Evolutionary conservation across 495 filamentous ascomycete species (phyloP).

Genomic region (Neurospora tetraspora): DNA sequence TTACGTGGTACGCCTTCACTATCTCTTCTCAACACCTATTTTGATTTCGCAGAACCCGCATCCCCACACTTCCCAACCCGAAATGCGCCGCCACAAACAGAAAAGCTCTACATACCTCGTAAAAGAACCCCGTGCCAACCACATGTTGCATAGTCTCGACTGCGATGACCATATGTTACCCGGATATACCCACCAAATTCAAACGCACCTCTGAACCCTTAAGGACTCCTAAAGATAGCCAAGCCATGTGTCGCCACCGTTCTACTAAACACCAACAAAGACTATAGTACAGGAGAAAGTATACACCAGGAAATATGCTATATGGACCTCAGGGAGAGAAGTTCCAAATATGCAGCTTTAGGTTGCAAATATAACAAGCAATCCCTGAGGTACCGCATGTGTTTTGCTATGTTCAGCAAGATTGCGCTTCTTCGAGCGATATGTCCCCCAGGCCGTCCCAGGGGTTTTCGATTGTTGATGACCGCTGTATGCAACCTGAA

Average conservation of each 20-base stretch:
- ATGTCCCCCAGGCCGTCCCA: not conserved
- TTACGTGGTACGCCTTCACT: not conserved
- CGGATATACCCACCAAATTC: not conserved
- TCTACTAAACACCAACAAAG: not conserved
- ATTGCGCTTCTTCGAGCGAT: not conserved
- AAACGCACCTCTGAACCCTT: not conserved
- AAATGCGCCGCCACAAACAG: not conserved
- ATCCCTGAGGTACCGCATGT: not conserved
- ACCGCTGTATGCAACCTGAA: not conserved
- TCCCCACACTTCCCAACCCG: not conserved
- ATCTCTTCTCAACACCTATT: not conserved
- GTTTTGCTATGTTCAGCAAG: not conserved
- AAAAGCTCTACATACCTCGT: not conserved
- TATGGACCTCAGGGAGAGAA: not conserved
- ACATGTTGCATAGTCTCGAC: not conserved
- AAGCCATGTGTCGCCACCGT: not conserved
- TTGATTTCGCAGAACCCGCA: not conserved
- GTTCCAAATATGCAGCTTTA: not conserved
- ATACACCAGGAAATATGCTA: not conserved
- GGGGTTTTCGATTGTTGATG: not conserved
- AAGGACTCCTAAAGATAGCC: not conserved
- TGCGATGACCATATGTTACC: not conserved
- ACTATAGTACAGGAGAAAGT: not conserved
- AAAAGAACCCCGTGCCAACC: not conserved
- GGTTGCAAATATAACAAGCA: not conserved